phyloP scores from a whole-genome alignment of 805 yeast genomes.

The Monosporozyma aerobia region DNA sequence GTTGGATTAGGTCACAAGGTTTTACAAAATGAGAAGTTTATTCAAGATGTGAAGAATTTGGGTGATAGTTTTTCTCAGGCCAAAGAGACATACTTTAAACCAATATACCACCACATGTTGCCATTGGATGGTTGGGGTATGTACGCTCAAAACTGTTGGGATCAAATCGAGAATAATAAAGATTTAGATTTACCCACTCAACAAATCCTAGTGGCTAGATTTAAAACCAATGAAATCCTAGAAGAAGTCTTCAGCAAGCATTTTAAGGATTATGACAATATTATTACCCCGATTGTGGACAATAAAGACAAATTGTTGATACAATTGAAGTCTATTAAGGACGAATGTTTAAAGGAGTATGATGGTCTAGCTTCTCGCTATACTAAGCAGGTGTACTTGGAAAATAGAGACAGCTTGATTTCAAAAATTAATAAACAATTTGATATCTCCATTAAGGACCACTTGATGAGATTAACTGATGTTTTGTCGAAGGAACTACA shows the following conservation, averaged over 20 bases:
- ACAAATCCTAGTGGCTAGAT: constrained; percentile 87
- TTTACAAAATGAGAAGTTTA: constrained; percentile 65
- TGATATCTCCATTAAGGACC: constrained; percentile 35
- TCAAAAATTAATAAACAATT: constrained; percentile 41
- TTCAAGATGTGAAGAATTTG: constrained; percentile 46
- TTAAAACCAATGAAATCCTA: constrained; percentile 86
- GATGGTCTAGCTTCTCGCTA: constrained; percentile 75
- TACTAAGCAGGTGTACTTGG: constrained; percentile 52
- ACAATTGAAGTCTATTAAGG: constrained; percentile 36
- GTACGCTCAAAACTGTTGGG: constrained; percentile 88
- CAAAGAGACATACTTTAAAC: constrained; percentile 41
- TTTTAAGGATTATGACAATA: constrained; percentile 28
- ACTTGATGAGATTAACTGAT: constrained; percentile 33
- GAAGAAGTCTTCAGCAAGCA: constrained; percentile 41
- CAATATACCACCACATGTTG: constrained; percentile 76
- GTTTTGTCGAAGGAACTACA: constrained; percentile 27
- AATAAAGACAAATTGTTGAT: constrained; percentile 33
- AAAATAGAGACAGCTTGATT: constrained; percentile 44
- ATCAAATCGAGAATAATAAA: constrained; percentile 83
- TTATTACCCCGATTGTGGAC: constrained; percentile 22
- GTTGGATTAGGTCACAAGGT: constrained; percentile 78
- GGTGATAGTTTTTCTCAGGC: constrained; percentile 36
- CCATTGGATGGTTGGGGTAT: constrained; percentile 96
- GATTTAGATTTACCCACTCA: constrained; percentile 96
- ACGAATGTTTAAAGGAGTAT: constrained; percentile 41